Evolutionary conservation across 1,139 yeast species (phyloP).

Genomic region (Taphrina pruni): DNA sequence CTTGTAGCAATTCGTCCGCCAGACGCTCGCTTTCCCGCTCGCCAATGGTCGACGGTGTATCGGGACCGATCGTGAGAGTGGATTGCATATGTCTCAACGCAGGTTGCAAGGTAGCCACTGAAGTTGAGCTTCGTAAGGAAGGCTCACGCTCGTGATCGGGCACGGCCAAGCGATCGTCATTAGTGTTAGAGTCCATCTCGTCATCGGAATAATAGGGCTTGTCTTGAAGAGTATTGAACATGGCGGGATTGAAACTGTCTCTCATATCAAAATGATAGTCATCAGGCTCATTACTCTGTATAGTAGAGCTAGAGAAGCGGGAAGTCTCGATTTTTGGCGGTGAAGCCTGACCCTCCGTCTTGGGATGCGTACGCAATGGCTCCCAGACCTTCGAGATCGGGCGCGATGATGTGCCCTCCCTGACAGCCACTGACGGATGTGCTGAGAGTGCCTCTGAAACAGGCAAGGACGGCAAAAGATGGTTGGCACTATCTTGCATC

Average conservation of each 20-base stretch:
- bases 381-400: conserved; percentile 21
- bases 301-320: conserved; percentile 14
- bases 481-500: background rate
- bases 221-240: conserved; percentile 6
- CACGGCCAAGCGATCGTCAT: background rate
- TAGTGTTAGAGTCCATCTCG: background rate
- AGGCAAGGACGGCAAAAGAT: conserved; percentile 5
- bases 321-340: conserved; percentile 2
- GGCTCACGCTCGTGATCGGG: conserved; percentile 1
- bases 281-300: conserved; percentile 4
- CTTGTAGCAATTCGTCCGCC: conserved; percentile 17
- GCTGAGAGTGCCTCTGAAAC: background rate
- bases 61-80: background rate
- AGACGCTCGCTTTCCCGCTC: conserved; percentile 17
- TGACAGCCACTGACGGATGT: background rate
- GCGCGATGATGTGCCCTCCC: background rate
- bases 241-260: conserved; percentile 25
- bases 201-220: conserved; percentile 17
- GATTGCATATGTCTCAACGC: conserved; percentile 25
- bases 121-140: conserved; percentile 10
- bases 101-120: conserved; percentile 17
- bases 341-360: background rate
- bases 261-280: conserved; percentile 25
- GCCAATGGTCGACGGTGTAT: background rate
- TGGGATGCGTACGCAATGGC: background rate